Evolutionary conservation across 495 filamentous ascomycete genomes (phyloP).

Genomic region (Xylaria telfairii): DNA sequence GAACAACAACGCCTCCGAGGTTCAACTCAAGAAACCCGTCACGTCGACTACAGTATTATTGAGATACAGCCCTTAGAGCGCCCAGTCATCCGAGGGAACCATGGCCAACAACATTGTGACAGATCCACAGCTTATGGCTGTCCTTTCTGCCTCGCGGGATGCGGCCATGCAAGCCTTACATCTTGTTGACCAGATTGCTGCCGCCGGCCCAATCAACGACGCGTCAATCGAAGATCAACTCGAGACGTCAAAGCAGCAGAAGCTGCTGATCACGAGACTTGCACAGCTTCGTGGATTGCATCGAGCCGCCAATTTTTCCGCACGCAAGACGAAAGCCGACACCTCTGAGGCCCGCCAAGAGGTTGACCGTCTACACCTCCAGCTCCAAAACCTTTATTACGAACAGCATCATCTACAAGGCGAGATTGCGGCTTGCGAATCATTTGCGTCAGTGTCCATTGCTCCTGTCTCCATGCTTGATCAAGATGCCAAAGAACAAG

Average conservation of each 20-base stretch:
- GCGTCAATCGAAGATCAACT: conserved; percentile 58
- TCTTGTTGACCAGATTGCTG: conserved; percentile 63
- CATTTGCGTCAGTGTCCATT: conserved; percentile 78
- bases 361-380: conserved; percentile 88
- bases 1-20: neutral
- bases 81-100: neutral
- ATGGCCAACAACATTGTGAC: conserved; percentile 68
- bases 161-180: conserved; percentile 74
- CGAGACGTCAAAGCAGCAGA: conserved; percentile 77
- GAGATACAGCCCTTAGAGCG: neutral
- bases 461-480: neutral
- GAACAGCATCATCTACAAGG: conserved; percentile 89
- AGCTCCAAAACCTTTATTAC: conserved; percentile 95
- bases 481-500: conserved; percentile 6
- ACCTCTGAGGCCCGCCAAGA: conserved; percentile 89
- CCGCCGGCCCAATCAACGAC: conserved; percentile 42
- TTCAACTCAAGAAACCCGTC: neutral
- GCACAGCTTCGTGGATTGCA: conserved; percentile 83
- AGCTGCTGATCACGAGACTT: conserved; percentile 77
- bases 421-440: conserved; percentile 89
- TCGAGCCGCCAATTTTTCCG: conserved; percentile 76
- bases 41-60: neutral
- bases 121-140: conserved; percentile 72
- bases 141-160: conserved; percentile 71
- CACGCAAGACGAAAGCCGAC: conserved; percentile 83